Conservation (phyloP, 441 rosid genomes). For the Dalechampia spathulata region DNA sequence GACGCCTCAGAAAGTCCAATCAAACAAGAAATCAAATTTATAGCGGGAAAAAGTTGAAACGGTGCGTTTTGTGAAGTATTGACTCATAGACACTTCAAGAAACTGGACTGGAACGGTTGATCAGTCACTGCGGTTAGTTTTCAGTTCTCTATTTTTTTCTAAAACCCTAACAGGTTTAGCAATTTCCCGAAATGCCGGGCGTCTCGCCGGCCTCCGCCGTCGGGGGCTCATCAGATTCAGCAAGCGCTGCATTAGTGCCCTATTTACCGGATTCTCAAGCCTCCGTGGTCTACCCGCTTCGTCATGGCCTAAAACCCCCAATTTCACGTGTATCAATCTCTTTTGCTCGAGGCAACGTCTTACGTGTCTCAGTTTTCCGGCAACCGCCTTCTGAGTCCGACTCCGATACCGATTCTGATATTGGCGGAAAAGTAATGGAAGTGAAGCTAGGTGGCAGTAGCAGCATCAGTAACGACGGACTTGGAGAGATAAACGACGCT, state of each 20-base stretch:
- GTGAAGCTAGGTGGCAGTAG: slow-evolving; percentile 47
- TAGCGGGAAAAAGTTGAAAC: slow-evolving; percentile 6
- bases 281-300: slow-evolving; percentile 47
- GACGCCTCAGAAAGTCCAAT: too few relatives aligned
- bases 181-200: slow-evolving; percentile 50
- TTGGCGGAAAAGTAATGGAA: slow-evolving; percentile 70
- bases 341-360: slow-evolving; percentile 80
- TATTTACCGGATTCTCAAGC: slow-evolving; percentile 22
- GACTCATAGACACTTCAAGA: too few relatives aligned
- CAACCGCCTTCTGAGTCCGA: slow-evolving; percentile 17
- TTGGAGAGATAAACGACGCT: slow-evolving; percentile 53
- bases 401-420: slow-evolving; percentile 22
- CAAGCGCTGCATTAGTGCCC: slow-evolving; percentile 39
- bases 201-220: slow-evolving; percentile 27
- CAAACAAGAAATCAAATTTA: background rate
- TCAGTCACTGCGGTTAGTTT: too few relatives aligned
- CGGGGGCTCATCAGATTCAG: slow-evolving; percentile 8
- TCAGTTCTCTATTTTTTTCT: too few relatives aligned
- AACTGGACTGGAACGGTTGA: too few relatives aligned
- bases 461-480: too few relatives aligned
- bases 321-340: slow-evolving; percentile 67
- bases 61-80: background rate
- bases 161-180: too few relatives aligned
- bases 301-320: slow-evolving; percentile 60
- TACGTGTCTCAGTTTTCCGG: slow-evolving; percentile 58